These are phyloP conservation scores for Kondoa subrosea DNA, from an alignment of 768 basidiomycete genomes.

Conservation along the genomic window DNA sequence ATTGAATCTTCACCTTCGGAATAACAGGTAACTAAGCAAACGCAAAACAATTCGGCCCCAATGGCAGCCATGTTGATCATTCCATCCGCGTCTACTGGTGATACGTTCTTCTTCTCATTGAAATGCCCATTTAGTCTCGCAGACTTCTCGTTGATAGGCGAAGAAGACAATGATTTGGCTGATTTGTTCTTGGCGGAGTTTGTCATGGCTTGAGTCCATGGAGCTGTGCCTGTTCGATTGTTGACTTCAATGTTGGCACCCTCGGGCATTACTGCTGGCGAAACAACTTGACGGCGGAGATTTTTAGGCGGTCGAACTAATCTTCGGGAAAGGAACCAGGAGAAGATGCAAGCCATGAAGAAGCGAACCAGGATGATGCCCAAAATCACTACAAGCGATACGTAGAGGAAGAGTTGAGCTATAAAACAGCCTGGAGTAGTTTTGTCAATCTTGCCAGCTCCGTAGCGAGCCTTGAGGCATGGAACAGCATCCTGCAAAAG, in stretches of 20 bases:
- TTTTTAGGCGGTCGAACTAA: slow-evolving; percentile 63
- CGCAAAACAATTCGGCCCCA: slow-evolving; percentile 82
- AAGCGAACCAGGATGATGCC: slow-evolving; percentile 80
- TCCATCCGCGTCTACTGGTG: slow-evolving; percentile 46
- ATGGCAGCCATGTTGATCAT: slow-evolving; percentile 72
- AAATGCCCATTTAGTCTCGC: neutral
- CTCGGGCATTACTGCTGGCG: slow-evolving; percentile 87
- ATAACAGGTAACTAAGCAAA: slow-evolving; percentile 94
- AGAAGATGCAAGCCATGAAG: slow-evolving; percentile 88
- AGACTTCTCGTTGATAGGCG: neutral
- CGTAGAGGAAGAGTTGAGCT: slow-evolving; percentile 70
- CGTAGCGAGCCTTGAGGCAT: slow-evolving; percentile 71
- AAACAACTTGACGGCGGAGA: slow-evolving; percentile 67
- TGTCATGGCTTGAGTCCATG: slow-evolving; percentile 53
- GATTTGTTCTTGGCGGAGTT: slow-evolving; percentile 31
- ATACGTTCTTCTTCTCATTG: slow-evolving; percentile 34
- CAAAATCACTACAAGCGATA: slow-evolving; percentile 78
- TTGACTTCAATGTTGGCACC: slow-evolving; percentile 88
- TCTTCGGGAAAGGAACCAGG: slow-evolving; percentile 77
- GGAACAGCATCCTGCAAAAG: slow-evolving; percentile 51
- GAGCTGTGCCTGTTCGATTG: slow-evolving; percentile 79
- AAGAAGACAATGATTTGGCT: slow-evolving; percentile 18
- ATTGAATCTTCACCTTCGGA: slow-evolving; percentile 90
- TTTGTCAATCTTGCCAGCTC: slow-evolving; percentile 90
- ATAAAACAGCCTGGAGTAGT: slow-evolving; percentile 90